Evolutionary conservation across 192 early-diverging fungal species (phyloP).

Genomic region (Coemansia sp.): DNA sequence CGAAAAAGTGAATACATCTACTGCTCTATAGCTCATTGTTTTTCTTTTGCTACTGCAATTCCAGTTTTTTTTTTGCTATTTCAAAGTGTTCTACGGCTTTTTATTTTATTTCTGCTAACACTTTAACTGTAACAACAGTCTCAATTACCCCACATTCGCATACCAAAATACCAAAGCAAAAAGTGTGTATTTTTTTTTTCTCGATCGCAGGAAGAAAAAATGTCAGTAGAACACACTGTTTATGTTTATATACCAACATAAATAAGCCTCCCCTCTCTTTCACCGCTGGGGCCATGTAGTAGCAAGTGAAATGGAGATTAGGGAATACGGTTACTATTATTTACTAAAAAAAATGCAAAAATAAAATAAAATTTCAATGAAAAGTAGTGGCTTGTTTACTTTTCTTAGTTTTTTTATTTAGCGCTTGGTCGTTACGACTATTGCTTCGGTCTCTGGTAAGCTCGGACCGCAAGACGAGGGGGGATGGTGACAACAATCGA

Average conservation of each 20-base stretch:
- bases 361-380: neutral
- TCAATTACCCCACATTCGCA: neutral
- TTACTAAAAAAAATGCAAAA: neutral
- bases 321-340: conserved; percentile 7
- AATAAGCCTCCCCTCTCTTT: neutral
- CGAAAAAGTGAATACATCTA: neutral
- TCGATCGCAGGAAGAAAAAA: neutral
- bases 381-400: conserved; percentile 1
- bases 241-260: neutral
- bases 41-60: neutral
- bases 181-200: neutral
- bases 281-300: neutral
- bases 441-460: neutral
- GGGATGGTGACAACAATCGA: conserved; percentile 6
- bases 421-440: neutral
- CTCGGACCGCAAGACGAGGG: neutral
- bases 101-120: neutral
- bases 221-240: neutral
- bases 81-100: neutral
- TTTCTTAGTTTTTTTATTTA: neutral
- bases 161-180: neutral
- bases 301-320: neutral
- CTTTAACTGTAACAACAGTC: conserved; percentile 5
- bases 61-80: neutral
- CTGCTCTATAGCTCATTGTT: conserved; percentile 2